Percentiles rank a stretch among this genome's conserved stretches.
These are phyloP conservation scores for Nothophytophthora sp. DNA, from an alignment of 352 stramenopile genomes.

Conservation along the genomic window DNA sequence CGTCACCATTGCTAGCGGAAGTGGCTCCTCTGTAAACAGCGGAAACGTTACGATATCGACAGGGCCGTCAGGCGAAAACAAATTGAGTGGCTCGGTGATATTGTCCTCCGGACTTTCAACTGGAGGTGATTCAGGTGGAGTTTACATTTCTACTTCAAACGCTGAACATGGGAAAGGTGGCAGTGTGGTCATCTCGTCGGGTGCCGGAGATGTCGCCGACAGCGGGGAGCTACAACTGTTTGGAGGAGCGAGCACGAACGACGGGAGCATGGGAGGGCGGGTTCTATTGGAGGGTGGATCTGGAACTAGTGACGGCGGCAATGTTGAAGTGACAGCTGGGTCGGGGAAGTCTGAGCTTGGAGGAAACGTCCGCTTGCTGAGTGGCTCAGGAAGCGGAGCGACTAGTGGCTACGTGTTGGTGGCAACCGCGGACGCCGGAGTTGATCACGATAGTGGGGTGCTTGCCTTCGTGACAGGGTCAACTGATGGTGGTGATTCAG, in stretches of 20 bases:
- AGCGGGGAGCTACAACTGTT: slow-evolving; percentile 26
- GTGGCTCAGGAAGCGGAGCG: slow-evolving; percentile 22
- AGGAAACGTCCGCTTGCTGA: slow-evolving; percentile 30
- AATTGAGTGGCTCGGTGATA: slow-evolving; percentile 28
- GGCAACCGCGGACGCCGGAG: slow-evolving; percentile 23
- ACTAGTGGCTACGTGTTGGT: slow-evolving; percentile 33
- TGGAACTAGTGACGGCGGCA: slow-evolving; percentile 23
- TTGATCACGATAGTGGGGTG: slow-evolving; percentile 19
- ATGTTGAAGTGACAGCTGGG: slow-evolving; percentile 32
- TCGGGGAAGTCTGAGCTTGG: slow-evolving; percentile 14
- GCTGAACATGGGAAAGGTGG: slow-evolving; percentile 19
- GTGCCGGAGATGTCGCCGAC: slow-evolving; percentile 16
- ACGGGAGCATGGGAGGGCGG: slow-evolving; percentile 27
- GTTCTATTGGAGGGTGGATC: slow-evolving; percentile 29
- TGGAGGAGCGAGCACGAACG: slow-evolving; percentile 25
- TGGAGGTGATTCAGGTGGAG: slow-evolving; percentile 19
- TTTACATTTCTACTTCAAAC: slow-evolving; percentile 22
- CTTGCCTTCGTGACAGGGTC: slow-evolving; percentile 32
- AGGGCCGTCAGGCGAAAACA: slow-evolving; percentile 6
- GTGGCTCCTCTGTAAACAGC: slow-evolving; percentile 14
- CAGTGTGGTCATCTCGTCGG: slow-evolving; percentile 23
- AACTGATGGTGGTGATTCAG: slow-evolving; percentile 30
- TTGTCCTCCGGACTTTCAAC: slow-evolving; percentile 23
- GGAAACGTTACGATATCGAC: slow-evolving; percentile 31
- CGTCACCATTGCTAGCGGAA: slow-evolving; percentile 26